These are phyloP conservation scores for Tetracladium setigerum DNA, from an alignment of 495 filamentous ascomycete genomes.

Conservation along the genomic window DNA sequence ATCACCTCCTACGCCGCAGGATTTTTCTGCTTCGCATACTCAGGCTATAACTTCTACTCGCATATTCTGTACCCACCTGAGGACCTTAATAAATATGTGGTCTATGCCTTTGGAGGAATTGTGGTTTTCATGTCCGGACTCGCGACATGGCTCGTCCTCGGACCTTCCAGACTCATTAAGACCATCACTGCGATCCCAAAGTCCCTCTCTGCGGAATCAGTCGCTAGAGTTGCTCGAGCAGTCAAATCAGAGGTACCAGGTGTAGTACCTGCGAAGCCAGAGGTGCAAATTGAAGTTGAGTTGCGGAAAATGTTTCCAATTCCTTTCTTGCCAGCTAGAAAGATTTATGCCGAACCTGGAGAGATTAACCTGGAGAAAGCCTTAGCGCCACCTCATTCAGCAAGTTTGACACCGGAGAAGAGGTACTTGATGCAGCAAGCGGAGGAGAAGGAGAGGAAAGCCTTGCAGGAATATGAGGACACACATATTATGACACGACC, in stretches of 20 bases:
- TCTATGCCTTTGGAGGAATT: slow-evolving; percentile 33
- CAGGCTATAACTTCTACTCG: slow-evolving; percentile 45
- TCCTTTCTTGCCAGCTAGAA: slow-evolving; percentile 17
- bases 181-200: slow-evolving; percentile 28
- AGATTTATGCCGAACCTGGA: slow-evolving; percentile 13
- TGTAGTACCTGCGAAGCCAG: neutral
- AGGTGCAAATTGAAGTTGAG: slow-evolving; percentile 19
- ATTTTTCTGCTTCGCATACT: slow-evolving; percentile 49
- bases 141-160: slow-evolving; percentile 38
- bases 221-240: neutral
- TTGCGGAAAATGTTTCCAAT: slow-evolving; percentile 19
- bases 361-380: slow-evolving; percentile 4
- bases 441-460: slow-evolving; percentile 23
- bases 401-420: neutral
- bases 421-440: slow-evolving; percentile 20
- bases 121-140: slow-evolving; percentile 35
- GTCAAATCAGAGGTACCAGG: neutral
- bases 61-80: slow-evolving; percentile 34
- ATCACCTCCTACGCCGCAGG: slow-evolving; percentile 46
- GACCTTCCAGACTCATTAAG: slow-evolving; percentile 32
- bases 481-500: slow-evolving; percentile 39
- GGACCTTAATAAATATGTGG: slow-evolving; percentile 34
- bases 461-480: slow-evolving; percentile 28
- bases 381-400: neutral
- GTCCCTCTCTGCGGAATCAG: neutral